Evolutionary conservation across 352 stramenopile species (phyloP), one percentile per base, ranked within the genome.

Genomic region (Phytophthora kernoviae): DNA sequence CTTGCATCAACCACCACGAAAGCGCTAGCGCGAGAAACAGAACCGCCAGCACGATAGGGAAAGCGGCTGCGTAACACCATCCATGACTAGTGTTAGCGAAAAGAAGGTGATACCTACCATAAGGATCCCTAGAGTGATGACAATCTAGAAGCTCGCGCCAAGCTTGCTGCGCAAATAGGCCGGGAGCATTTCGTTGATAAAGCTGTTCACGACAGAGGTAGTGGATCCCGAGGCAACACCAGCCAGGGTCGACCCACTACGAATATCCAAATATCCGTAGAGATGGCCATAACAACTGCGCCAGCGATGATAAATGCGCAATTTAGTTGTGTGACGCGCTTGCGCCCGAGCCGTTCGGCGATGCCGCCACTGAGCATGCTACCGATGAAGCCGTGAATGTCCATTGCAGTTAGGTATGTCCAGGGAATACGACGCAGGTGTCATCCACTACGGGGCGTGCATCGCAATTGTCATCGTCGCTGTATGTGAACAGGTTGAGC

Each of bases 31-130:
- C 46, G 12, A 87, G 30, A 54, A 83, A 80, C 8, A 73, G 9
- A 2, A 62, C 51, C 4, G 65, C 77, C 26, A 77, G 44, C 20
- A 83, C 39, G 8, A 79, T 52, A 15, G 75, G 77, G 18, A 80
- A 82, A 0, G 55, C 74, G 1, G 73, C 70, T 15, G 87, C 84
- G 32, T 77, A 78, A 11, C 83, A 68, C 80, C 80, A 90, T 15
- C 80, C 76, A 5, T 17, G 53, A 36, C 64, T 69, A 0, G 70
- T 79, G 46, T 80, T 70, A 8, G 74, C 68, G 47, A 87, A 75
- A 79, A 87, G 42, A 81, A 86, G 8, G 81, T 70, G 33, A 71
- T 71, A 0, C 59, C 64, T 17, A 81, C 70, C 9, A 87, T 32
- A 8, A 87, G 33, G 27, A 84, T 67, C 14, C 79, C 77, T 8